Base-by-base conservation (phyloP, 768 basidiomycete genomes). In the Tulasnella sp. region DNA sequence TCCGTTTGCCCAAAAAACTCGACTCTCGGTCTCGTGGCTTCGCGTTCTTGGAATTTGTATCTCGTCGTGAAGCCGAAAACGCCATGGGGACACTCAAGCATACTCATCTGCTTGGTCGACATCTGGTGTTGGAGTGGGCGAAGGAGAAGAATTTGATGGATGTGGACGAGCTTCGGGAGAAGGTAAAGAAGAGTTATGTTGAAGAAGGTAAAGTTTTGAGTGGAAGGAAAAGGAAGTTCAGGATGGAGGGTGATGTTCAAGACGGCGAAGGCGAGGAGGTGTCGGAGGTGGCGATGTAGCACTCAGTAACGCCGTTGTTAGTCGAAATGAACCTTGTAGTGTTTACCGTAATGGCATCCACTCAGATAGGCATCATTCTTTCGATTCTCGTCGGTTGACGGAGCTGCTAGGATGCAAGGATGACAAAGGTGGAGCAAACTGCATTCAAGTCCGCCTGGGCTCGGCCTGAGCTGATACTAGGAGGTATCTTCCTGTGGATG, bases 61-160 rank as follows among this genome's bases (percentile, higher is more conserved):
- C 94, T 2, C 89, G 93, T 23, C 90, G 91, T 73, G 97, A 99
- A 82, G 97, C 97, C 2, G 92, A 95, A 83, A 91, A 91, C 67
- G 98, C 95, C 0, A 95, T 92, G 83, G 89, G 88, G 37, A 91
- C 94, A 13, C 88, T 99, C 29, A 89, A 90, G 80, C 96, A 99
- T 84, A 98, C 96, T 0, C 98, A 99, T 87, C 90, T 99, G 81
- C 90, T 99, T 29, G 97, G 98, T 11, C 86, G 98, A 48, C 98
- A 99, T 87, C 85, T 99, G 61, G 95, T 99, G 5, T 86, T 99
- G 67, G 91, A 99, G 83, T 98, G 96, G 96, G 95, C 96, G 0
- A 89, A 92, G 81, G 93, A 93, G 77, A 91, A 87, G 1, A 92
- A 92, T 80, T 83, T 79, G 26, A 71, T 71, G 72, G 83, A 84